Conservation (phyloP, 306 rosid genomes). For the Acacia crassicarpa region DNA sequence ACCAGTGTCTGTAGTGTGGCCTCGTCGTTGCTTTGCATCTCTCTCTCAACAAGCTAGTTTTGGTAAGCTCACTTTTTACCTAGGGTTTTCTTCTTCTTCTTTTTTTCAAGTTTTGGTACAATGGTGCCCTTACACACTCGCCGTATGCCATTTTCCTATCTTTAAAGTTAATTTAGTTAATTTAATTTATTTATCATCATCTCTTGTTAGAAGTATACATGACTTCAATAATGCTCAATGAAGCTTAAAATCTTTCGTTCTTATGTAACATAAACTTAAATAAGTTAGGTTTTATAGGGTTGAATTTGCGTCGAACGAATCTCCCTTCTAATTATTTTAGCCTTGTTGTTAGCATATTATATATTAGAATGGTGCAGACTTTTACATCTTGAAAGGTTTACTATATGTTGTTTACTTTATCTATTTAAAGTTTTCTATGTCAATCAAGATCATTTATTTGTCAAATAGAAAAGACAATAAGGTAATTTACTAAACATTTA, state of each 20-base stretch:
- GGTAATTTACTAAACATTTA: slow-evolving; percentile 14
- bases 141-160: slow-evolving; percentile 15
- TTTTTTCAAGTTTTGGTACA: background rate
- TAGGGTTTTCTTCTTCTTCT: background rate
- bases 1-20: too few relatives aligned
- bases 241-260: slow-evolving; percentile 50
- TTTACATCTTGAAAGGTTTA: too few relatives aligned
- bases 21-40: too few relatives aligned
- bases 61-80: background rate
- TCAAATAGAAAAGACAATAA: background rate
- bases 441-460: slow-evolving; percentile 16
- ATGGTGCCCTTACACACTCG: background rate
- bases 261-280: slow-evolving; percentile 37
- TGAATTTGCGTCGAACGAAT: slow-evolving; percentile 29
- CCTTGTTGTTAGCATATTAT: too few relatives aligned
- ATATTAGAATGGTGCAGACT: too few relatives aligned
- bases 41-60: background rate
- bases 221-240: slow-evolving; percentile 56
- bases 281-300: slow-evolving; percentile 40
- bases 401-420: background rate
- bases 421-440: slow-evolving; percentile 20
- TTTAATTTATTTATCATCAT: background rate
- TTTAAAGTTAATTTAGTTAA: slow-evolving; percentile 5
- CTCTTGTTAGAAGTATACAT: slow-evolving; percentile 17
- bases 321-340: background rate